A percentile compares a stretch with the other conserved stretches of the same genome.
Conservation (phyloP, 2,329 filamentous ascomycete genomes). For the Fusarium subglutinans region DNA sequence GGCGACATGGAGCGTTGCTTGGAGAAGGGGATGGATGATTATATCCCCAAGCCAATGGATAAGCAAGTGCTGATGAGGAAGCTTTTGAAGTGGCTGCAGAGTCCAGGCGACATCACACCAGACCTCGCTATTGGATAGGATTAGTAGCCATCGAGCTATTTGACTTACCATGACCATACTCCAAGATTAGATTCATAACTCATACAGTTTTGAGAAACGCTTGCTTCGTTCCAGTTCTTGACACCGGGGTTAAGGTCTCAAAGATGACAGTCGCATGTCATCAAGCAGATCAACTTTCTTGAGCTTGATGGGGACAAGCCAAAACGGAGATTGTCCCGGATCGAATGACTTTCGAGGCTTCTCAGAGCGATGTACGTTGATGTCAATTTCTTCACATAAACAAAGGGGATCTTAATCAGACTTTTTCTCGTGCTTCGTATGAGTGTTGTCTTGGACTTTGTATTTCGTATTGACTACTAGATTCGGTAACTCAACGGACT, state of each 20-base stretch:
- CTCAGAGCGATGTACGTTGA: accelerated
- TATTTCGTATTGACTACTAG: accelerated
- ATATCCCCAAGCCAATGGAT: conserved; percentile 1
- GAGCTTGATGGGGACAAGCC: neutral
- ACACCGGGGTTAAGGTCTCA: accelerated
- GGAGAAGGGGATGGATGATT: conserved; percentile 6
- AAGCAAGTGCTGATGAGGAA: neutral
- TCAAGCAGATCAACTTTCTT: no score
- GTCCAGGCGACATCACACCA: neutral
- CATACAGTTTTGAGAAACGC: accelerated
- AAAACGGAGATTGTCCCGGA: neutral
- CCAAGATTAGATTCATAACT: accelerated
- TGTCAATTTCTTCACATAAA: accelerated
- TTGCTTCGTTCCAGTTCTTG: neutral
- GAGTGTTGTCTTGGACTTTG: accelerated
- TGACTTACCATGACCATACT: neutral
- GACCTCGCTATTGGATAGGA: neutral
- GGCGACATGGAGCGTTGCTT: conserved; percentile 6
- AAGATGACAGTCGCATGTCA: accelerated
- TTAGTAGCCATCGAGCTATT: accelerated
- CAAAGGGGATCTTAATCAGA: accelerated
- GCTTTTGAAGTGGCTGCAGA: neutral
- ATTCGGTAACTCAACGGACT: accelerated
- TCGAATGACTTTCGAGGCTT: accelerated
- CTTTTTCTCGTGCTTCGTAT: accelerated